phyloP scores from a whole-genome alignment of 1,284 basidiomycete genomes.

The Pyrrhoderma lamaoense region DNA sequence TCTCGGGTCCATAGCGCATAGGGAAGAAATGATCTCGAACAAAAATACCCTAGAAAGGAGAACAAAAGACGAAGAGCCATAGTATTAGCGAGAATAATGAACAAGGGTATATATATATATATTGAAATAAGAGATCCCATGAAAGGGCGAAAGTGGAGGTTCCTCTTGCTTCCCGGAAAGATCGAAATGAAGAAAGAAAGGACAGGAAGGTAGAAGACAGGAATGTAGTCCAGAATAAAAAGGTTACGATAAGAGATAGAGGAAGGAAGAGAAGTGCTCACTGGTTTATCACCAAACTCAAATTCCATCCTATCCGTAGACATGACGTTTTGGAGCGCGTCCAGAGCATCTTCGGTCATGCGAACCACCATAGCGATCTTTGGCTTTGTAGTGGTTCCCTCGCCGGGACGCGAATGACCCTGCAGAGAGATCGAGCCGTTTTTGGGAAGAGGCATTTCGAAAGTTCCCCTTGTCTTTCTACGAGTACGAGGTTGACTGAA shows the following conservation, averaged over 20 bases:
- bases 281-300: conserved; percentile 46
- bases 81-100: too few relatives aligned
- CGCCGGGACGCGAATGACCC: conserved; percentile 45
- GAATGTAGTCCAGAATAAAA: too few relatives aligned
- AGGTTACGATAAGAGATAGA: background rate
- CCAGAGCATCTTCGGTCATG: conserved; percentile 59
- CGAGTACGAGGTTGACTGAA: conserved; percentile 8
- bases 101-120: too few relatives aligned
- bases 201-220: too few relatives aligned
- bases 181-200: too few relatives aligned
- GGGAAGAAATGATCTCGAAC: conserved; percentile 58
- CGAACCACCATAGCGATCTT: conserved; percentile 68
- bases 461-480: background rate
- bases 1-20: conserved; percentile 46
- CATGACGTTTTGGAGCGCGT: conserved; percentile 49
- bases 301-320: conserved; percentile 44
- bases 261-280: conserved; percentile 28
- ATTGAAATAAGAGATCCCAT: too few relatives aligned
- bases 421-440: conserved; percentile 48
- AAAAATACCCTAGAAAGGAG: conserved; percentile 45
- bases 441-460: conserved; percentile 54
- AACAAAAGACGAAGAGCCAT: too few relatives aligned
- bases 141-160: too few relatives aligned
- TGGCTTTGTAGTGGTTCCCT: conserved; percentile 46
- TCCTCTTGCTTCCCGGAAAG: too few relatives aligned